Percentiles rank a stretch among this genome's conserved stretches.
These are phyloP conservation scores for Fusarium dlaminii DNA, from an alignment of 2,329 filamentous ascomycete species.

Conservation along the genomic window DNA sequence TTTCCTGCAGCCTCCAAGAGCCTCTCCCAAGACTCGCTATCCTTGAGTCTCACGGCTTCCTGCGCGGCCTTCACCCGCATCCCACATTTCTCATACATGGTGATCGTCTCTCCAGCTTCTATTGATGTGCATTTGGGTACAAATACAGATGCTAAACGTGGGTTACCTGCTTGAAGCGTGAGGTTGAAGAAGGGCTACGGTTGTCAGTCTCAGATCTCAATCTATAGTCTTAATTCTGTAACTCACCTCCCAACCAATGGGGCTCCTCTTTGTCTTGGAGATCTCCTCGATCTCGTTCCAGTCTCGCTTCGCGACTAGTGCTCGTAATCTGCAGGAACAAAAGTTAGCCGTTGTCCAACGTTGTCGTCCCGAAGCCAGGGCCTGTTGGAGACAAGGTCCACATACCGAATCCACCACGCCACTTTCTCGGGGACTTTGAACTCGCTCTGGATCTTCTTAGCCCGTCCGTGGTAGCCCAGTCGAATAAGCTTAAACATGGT, in stretches of 20 bases:
- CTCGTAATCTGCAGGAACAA: slow-evolving; percentile 70
- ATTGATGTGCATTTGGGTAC: slow-evolving; percentile 86
- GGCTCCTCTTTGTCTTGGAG: slow-evolving; percentile 80
- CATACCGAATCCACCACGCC: slow-evolving; percentile 81
- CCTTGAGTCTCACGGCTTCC: slow-evolving; percentile 85
- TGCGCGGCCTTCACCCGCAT: slow-evolving; percentile 89
- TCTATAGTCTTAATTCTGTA: background rate
- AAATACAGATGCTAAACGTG: slow-evolving; percentile 83
- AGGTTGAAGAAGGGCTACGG: slow-evolving; percentile 88
- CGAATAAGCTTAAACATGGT: slow-evolving; percentile 90
- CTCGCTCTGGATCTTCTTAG: slow-evolving; percentile 87
- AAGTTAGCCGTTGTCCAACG: slow-evolving; percentile 30
- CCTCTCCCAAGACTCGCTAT: slow-evolving; percentile 77
- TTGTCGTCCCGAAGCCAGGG: slow-evolving; percentile 10
- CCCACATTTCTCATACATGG: slow-evolving; percentile 97
- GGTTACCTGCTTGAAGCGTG: slow-evolving; percentile 87
- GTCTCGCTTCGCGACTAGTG: slow-evolving; percentile 87
- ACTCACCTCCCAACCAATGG: slow-evolving; percentile 94
- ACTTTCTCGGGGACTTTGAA: slow-evolving; percentile 94
- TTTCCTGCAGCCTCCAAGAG: slow-evolving; percentile 79
- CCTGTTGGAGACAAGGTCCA: slow-evolving; percentile 26
- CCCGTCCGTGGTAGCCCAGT: slow-evolving; percentile 83
- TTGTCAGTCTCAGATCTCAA: slow-evolving; percentile 23
- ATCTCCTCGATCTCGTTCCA: slow-evolving; percentile 94
- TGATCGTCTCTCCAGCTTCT: slow-evolving; percentile 74